Evolutionary conservation across 495 filamentous ascomycete genomes (phyloP).

Genomic region (Podospora tetraspora): DNA sequence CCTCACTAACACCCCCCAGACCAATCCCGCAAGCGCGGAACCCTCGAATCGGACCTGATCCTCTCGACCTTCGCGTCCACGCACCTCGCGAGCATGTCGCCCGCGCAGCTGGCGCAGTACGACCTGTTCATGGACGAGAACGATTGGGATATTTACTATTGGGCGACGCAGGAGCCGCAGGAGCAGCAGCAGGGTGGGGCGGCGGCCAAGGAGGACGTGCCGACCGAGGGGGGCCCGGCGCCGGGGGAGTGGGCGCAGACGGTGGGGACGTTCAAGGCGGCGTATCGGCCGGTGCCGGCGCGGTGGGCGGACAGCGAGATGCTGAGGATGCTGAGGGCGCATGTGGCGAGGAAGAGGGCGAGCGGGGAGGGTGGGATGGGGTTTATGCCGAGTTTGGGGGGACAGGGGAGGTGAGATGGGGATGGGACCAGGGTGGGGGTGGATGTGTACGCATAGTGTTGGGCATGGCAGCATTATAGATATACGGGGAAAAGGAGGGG

Average conservation of each 20-base stretch:
- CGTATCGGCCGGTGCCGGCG: constrained; percentile 80
- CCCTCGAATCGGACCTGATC: constrained; percentile 89
- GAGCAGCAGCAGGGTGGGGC: constrained; percentile 38
- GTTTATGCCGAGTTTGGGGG: constrained; percentile 43
- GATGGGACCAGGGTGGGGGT: neutral
- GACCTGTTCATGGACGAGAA: constrained; percentile 97
- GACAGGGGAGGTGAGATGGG: neutral
- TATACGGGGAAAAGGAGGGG: neutral
- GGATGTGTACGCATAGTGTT: neutral
- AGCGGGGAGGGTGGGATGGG: constrained; percentile 39
- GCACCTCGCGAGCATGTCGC: constrained; percentile 67
- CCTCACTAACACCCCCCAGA: constrained; percentile 46
- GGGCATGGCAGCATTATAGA: neutral
- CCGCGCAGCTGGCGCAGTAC: constrained; percentile 71
- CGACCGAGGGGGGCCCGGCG: constrained; percentile 18
- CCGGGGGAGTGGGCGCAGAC: constrained; percentile 95
- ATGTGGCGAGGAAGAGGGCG: constrained; percentile 53
- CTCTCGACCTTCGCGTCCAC: constrained; percentile 90
- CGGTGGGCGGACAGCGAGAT: constrained; percentile 83
- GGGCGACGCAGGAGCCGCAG: constrained; percentile 86
- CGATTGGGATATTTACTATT: constrained; percentile 99
- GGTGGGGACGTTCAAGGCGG: constrained; percentile 86
- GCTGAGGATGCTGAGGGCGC: constrained; percentile 65
- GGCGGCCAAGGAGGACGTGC: constrained; percentile 4
- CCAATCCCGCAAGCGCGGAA: constrained; percentile 94